phyloP scores from a whole-genome alignment of 2,329 filamentous ascomycete species.

The Ophiosphaerella korrae region DNA sequence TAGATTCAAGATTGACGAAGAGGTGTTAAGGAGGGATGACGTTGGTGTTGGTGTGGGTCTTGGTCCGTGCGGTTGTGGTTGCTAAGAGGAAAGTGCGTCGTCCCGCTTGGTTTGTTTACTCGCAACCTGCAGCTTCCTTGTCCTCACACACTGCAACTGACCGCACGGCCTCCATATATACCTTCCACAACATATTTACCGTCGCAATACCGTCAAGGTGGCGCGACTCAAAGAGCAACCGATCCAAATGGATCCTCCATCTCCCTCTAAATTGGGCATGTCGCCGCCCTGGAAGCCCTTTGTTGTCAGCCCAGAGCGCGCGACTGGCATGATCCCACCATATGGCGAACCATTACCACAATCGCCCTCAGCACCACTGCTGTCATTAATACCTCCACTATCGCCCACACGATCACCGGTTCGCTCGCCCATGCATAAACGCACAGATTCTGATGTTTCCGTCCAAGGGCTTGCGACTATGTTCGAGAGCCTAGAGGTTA shows the following conservation, averaged over 20 bases:
- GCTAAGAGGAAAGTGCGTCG: conserved; percentile 28
- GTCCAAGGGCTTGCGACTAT: conserved; percentile 64
- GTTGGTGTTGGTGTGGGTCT: background rate
- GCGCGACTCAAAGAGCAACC: conserved; percentile 45
- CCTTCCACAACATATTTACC: conserved; percentile 9
- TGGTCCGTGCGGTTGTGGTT: conserved; percentile 35
- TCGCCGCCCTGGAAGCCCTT: conserved; percentile 60
- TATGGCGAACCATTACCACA: conserved; percentile 22
- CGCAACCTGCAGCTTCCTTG: conserved; percentile 13
- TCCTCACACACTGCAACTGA: conserved; percentile 13
- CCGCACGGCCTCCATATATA: conserved; percentile 7
- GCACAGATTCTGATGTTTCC: conserved; percentile 46
- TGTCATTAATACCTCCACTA: conserved; percentile 6
- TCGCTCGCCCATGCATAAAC: conserved; percentile 27
- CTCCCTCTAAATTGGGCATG: conserved; percentile 57
- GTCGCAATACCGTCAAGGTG: conserved; percentile 39
- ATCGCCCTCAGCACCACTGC: conserved; percentile 7
- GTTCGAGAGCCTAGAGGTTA: conserved; percentile 70
- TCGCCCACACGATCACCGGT: conserved; percentile 24
- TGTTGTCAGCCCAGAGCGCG: conserved; percentile 66
- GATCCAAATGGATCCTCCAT: conserved; percentile 44
- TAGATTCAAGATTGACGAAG: no score
- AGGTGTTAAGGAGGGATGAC: conserved; percentile 1
- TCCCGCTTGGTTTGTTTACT: conserved; percentile 33
- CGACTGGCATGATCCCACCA: conserved; percentile 54